Percentiles rank a stretch among this genome's conserved stretches.
Evolutionary conservation across 2,329 filamentous ascomycete species (phyloP).

Genomic region (Bipolaris bicolor): DNA sequence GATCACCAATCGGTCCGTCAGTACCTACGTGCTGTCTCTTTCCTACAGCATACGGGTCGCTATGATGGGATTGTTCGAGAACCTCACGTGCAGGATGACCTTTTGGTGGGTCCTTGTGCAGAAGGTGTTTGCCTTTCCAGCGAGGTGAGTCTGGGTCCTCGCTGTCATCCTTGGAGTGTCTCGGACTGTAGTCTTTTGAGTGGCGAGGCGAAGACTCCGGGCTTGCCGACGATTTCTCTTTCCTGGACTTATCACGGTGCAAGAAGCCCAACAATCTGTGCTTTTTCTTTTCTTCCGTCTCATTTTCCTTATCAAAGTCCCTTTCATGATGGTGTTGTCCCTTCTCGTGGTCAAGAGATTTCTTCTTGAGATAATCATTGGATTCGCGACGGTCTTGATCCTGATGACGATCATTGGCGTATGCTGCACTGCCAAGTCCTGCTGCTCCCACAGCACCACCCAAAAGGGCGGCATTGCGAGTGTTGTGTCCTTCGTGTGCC

Average conservation of each 20-base stretch:
- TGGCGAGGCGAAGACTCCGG: slow-evolving; percentile 27
- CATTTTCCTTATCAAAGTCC: slow-evolving; percentile 28
- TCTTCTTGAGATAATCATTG: slow-evolving; percentile 31
- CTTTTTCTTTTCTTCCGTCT: slow-evolving; percentile 46
- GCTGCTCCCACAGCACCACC: slow-evolving; percentile 31
- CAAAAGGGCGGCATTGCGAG: slow-evolving; percentile 34
- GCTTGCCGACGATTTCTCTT: slow-evolving; percentile 28
- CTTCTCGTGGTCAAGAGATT: slow-evolving; percentile 23
- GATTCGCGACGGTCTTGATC: slow-evolving; percentile 40
- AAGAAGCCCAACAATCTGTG: slow-evolving; percentile 49
- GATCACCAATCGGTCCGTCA: slow-evolving; percentile 39
- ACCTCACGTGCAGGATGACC: slow-evolving; percentile 43
- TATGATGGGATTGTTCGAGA: slow-evolving; percentile 27
- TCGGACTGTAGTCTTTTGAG: slow-evolving; percentile 26
- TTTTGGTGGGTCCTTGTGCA: slow-evolving; percentile 52
- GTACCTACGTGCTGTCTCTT: slow-evolving; percentile 39
- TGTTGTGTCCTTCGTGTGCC: slow-evolving; percentile 28
- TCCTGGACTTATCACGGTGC: slow-evolving; percentile 51
- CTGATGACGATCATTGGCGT: slow-evolving; percentile 34
- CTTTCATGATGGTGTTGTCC: slow-evolving; percentile 24
- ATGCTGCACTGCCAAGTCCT: slow-evolving; percentile 36
- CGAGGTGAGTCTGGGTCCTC: slow-evolving; percentile 23
- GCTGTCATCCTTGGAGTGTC: slow-evolving; percentile 34
- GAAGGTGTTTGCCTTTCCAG: slow-evolving; percentile 42
- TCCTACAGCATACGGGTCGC: slow-evolving; percentile 15